These are phyloP conservation scores for Parathielavia appendiculata DNA, from an alignment of 495 filamentous ascomycete genomes.

Conservation along the genomic window DNA sequence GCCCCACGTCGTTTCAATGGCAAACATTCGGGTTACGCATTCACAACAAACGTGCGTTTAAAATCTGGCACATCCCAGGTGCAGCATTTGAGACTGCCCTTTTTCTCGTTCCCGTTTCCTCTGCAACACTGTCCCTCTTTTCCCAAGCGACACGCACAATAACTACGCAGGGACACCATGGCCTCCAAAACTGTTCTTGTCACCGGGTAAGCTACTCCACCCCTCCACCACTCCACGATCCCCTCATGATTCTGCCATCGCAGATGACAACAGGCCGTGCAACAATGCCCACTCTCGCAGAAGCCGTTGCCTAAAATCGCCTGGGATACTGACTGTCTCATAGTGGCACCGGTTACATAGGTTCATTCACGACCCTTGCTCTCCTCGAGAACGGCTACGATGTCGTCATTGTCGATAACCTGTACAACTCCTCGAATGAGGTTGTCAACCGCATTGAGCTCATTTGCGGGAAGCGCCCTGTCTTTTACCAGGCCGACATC, in stretches of 20 bases:
- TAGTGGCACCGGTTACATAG: conserved; percentile 98
- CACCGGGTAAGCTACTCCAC: conserved; percentile 63
- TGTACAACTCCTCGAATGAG: conserved; percentile 91
- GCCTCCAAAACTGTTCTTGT: conserved; percentile 79
- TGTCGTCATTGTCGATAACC: conserved; percentile 89
- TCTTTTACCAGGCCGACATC: conserved; percentile 81
- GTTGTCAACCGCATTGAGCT: conserved; percentile 88
- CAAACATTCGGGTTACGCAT: not conserved
- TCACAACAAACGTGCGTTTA: too few species aligned
- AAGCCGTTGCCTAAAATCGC: too few species aligned
- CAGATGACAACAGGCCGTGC: conserved; percentile 8
- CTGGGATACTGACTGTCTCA: conserved; percentile 20
- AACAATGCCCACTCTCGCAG: not conserved
- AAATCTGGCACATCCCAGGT: too few species aligned
- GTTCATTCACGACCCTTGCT: conserved; percentile 90
- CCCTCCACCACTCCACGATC: conserved; percentile 11
- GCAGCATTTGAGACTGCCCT: too few species aligned
- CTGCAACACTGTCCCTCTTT: not conserved
- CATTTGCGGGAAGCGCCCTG: conserved; percentile 81
- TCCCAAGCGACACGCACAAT: not conserved
- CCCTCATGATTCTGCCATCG: conserved; percentile 1
- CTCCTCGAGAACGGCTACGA: conserved; percentile 92
- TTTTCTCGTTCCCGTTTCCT: not conserved
- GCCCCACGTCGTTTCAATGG: conserved; percentile 22
- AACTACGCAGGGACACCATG: conserved; percentile 45